A percentile compares a stretch with the other conserved stretches of the same genome.
phyloP scores from a whole-genome alignment of 1,284 basidiomycete genomes.

The Naganishia liquefaciens region DNA sequence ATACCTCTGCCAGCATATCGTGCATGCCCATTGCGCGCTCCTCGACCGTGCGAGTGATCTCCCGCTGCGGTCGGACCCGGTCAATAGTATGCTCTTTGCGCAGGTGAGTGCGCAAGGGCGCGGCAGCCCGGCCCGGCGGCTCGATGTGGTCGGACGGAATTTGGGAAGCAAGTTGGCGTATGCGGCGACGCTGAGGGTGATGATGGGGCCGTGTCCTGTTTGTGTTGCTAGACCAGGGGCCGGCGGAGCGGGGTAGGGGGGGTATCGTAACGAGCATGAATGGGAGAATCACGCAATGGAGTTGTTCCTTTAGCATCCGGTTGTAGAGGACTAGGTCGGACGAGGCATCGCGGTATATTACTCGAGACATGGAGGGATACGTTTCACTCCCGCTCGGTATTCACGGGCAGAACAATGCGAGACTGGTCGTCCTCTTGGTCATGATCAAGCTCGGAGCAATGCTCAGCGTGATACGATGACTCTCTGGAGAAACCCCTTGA shows the following conservation, averaged over 20 bases:
- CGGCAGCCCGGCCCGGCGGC: background rate
- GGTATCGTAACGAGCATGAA: background rate
- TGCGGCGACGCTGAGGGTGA: slow-evolving; percentile 68
- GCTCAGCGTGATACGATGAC: no score
- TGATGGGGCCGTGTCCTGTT: slow-evolving; percentile 71
- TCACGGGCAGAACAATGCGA: no score
- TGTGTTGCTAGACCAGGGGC: slow-evolving; percentile 51
- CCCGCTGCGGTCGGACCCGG: slow-evolving; percentile 50
- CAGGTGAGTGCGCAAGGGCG: slow-evolving; percentile 56
- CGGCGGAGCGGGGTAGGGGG: background rate
- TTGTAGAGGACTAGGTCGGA: no score
- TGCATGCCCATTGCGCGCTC: slow-evolving; percentile 68
- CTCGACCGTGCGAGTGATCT: slow-evolving; percentile 44
- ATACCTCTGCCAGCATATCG: slow-evolving; percentile 84
- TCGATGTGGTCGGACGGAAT: slow-evolving; percentile 35
- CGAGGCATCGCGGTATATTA: no score
- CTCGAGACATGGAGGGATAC: no score
- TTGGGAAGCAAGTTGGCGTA: slow-evolving; percentile 53
- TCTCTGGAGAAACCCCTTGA: no score
- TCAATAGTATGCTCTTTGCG: slow-evolving; percentile 61
- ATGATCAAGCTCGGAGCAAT: no score
- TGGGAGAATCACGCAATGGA: background rate
- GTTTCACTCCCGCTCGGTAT: no score
- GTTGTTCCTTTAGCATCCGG: no score
- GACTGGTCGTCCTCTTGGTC: no score